A percentile compares a stretch with the other conserved stretches of the same genome.
These are phyloP conservation scores for Plantago lanceolata DNA, from an alignment of 305 asterid species.

Conservation along the genomic window DNA sequence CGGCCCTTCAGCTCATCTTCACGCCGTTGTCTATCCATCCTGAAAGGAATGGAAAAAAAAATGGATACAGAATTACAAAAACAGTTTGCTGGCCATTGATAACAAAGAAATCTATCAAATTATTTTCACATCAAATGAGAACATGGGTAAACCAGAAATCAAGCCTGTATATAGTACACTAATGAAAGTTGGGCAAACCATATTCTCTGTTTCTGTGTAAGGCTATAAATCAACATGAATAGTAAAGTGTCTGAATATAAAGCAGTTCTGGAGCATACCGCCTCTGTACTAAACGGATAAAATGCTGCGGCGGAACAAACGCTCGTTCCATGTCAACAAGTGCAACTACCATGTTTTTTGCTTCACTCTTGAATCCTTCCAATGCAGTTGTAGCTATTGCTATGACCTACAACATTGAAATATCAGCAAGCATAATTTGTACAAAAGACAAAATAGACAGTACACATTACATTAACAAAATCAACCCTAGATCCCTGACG, in stretches of 20 bases:
- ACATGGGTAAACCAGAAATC: conserved; percentile 14
- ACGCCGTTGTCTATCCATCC: conserved; percentile 97
- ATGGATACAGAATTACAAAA: neutral
- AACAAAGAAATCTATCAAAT: neutral
- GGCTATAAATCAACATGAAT: conserved; percentile 6
- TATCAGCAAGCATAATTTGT: conserved; percentile 19
- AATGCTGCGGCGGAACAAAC: conserved; percentile 97
- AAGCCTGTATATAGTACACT: neutral
- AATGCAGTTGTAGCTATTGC: conserved; percentile 83
- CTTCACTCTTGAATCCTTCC: conserved; percentile 85
- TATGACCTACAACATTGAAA: conserved; percentile 53
- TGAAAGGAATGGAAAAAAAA: conserved; percentile 30
- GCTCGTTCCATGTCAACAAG: conserved; percentile 99
- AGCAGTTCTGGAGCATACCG: conserved; percentile 46
- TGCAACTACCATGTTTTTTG: conserved; percentile 93
- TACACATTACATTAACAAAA: neutral
- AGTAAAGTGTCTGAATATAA: conserved; percentile 1
- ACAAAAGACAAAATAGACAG: conserved; percentile 14
- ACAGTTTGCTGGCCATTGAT: conserved; percentile 7
- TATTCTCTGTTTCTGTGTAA: neutral
- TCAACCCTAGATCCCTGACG: conserved; percentile 14
- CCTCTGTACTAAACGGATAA: conserved; percentile 92
- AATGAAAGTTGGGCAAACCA: neutral
- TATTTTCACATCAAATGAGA: neutral
- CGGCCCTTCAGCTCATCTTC: conserved; percentile 88